Percentiles rank a stretch among this genome's conserved stretches.
Conservation (phyloP, 805 yeast species). For the Schizosaccharomyces japonicus region DNA sequence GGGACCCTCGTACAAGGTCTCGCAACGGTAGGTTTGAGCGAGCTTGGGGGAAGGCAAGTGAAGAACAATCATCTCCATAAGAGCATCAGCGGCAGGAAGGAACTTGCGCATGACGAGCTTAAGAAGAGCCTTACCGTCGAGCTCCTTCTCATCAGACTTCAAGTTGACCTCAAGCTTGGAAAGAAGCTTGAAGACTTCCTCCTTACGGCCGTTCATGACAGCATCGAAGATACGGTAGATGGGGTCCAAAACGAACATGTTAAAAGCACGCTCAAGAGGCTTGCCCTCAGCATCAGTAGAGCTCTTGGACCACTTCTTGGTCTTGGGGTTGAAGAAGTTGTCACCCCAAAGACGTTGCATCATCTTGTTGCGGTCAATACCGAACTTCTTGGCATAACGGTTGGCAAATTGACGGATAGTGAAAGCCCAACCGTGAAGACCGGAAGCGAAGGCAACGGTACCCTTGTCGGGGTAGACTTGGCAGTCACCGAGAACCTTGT, state of each 20-base stretch:
- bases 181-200: constrained; percentile 73
- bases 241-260: constrained; percentile 97
- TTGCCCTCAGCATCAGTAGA: constrained; percentile 78
- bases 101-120: constrained; percentile 98
- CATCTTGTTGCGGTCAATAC: constrained; percentile 95
- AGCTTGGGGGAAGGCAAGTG: constrained; percentile 99
- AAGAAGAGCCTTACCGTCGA: constrained; percentile 94
- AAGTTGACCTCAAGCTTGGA: constrained; percentile 82
- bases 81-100: constrained; percentile 99
- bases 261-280: constrained; percentile 94
- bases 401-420: constrained; percentile 94
- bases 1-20: constrained; percentile 97
- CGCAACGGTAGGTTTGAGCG: constrained; percentile 98
- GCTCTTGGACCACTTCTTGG: constrained; percentile 96
- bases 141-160: constrained; percentile 92
- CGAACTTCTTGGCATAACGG: constrained; percentile 97
- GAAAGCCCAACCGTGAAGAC: constrained; percentile 99
- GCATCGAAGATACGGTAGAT: constrained; percentile 91
- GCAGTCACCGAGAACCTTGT: constrained; percentile 72
- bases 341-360: constrained; percentile 99
- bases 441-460: constrained; percentile 99
- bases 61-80: constrained; percentile 92
- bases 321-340: constrained; percentile 98
- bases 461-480: constrained; percentile 98
- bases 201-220: constrained; percentile 98